Base-by-base conservation (phyloP, 2,329 filamentous ascomycete genomes). In the Cladosporium halotolerans region DNA sequence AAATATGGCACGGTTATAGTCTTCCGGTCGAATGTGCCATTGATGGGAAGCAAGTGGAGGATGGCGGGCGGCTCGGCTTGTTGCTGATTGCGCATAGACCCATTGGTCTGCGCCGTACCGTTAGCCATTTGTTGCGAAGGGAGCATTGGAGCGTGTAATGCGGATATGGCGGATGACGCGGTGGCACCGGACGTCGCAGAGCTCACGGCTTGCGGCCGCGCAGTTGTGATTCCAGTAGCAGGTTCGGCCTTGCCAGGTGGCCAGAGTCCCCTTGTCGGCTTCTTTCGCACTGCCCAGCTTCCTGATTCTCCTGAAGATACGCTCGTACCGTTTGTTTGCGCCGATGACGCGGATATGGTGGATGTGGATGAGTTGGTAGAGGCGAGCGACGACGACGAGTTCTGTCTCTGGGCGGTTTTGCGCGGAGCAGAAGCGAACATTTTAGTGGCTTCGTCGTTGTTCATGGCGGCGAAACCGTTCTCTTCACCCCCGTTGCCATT, bases 11-110 rank as follows among this genome's bases (percentile, higher is more conserved):
- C 89, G 33, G 82, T 88, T 62, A 99, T 97, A 41, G 91, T 93
- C 73, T 99, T 99, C 65, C 90, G 85, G 70, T 97, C 93, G 68
- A 99, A 99, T 1, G 92, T 97, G 55, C 89, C 89, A 66, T 99
- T 99, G 64, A 97, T 83, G 0, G 93, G 95, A 5, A 92, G 74
- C 4, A 99, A 81, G 57, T 90, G 89, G 40, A 96, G 79, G 18
- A 96, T 84, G 0, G 90, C 89, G 49, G 88, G 83, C 5, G 82
- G 81, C 53, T 85, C 82, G 14, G 69, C 65, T 33, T 76, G 69
- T 28, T 62, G 64, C 58, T 76, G 73, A 48, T 66, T 58, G 38
- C 78, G 71, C n/a, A 56, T 42, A 58, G 60, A 69, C 48, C 82
- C 82, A 75, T 86, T 86, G 55, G 72, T 78, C 71, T 75, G 84